These are phyloP conservation scores for Solidago caesia DNA, from an alignment of 129 eudicot genomes.

Conservation along the genomic window DNA sequence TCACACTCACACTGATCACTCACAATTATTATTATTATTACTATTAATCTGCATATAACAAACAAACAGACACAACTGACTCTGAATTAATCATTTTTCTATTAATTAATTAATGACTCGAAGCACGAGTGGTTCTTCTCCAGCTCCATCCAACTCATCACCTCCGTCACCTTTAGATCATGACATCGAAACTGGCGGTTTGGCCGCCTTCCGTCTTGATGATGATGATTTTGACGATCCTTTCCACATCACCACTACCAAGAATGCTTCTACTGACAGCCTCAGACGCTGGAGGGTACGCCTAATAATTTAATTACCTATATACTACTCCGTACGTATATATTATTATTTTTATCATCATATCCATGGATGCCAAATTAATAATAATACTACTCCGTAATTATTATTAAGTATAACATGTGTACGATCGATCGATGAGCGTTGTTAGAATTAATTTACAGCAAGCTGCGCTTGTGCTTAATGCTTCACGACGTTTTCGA, in stretches of 20 bases:
- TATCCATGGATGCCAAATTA: too few species aligned
- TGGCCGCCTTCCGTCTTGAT: neutral
- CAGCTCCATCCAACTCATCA: too few species aligned
- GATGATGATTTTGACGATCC: slow-evolving; percentile 54
- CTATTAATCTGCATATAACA: too few species aligned
- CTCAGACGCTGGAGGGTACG: slow-evolving; percentile 94
- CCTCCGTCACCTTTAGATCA: too few species aligned
- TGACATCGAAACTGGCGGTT: slow-evolving; percentile 42
- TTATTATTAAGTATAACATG: neutral
- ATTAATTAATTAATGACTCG: slow-evolving; percentile 15
- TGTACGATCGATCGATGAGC: too few species aligned
- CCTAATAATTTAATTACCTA: too few species aligned
- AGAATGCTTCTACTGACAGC: slow-evolving; percentile 59
- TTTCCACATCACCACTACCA: slow-evolving; percentile 73
- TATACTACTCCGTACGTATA: neutral
- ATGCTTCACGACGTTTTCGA: slow-evolving; percentile 94
- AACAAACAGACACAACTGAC: too few species aligned
- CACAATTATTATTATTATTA: too few species aligned
- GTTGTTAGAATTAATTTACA: slow-evolving; percentile 22
- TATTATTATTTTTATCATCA: neutral
- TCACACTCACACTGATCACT: too few species aligned
- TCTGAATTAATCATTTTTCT: neutral
- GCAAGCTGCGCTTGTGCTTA: slow-evolving; percentile 99
- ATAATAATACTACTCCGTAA: neutral
- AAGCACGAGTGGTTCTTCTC: slow-evolving; percentile 1